Evolutionary conservation across 2,329 filamentous ascomycete species (phyloP), one percentile per base, ranked within the genome.

Genomic region (Nothophaeocryptopus gaeumannii): DNA sequence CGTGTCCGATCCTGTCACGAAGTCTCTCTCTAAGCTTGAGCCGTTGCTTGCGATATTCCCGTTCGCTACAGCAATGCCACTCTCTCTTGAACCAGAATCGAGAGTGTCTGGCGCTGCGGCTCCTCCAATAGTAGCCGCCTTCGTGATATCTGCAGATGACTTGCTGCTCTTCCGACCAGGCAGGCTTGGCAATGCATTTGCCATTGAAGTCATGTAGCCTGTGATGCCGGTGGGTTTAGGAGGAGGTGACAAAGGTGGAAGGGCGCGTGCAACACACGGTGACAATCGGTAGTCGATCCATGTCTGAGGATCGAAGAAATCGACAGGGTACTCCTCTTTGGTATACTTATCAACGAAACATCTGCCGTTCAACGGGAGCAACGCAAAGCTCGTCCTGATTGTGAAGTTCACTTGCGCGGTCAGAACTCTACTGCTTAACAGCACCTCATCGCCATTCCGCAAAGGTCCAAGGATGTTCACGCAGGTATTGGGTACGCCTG

Each of bases 331-430:
- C 56, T 87, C 80, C 63, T 95, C 85, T 53, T 85, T 85, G 0
- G 89, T 93, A 37, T 83, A 70, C 61, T 85, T 89, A 71, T 96
- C 85, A 62, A 96, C 78, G 67, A 96, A 97, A 69, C 90, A 95
- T 63, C 83, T 84, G 0, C 90, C 90, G 59, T 93, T 85, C 50
- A 96, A 85, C 0, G 92, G 92, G 0, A 97, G 77, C 8, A 96
- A 82, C 9, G 85, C 83, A 63, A 88, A 96, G 36, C 84, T 91
- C 0, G 90, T 95, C 7, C 92, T 81, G 42, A 97, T 83, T 0
- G 87, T 90, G 63, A 97, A 96, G 70, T 95, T 95, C 60, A 96
- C 91, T 64, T 93, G 88, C 0, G 92, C 90, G 1, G 90, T 96
- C 12, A 97, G 78, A 0, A 96, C 86, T 58, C 89, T 88, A 54